Evolutionary conservation across 2,329 filamentous ascomycete species (phyloP).

Genomic region (Colletotrichum lini): DNA sequence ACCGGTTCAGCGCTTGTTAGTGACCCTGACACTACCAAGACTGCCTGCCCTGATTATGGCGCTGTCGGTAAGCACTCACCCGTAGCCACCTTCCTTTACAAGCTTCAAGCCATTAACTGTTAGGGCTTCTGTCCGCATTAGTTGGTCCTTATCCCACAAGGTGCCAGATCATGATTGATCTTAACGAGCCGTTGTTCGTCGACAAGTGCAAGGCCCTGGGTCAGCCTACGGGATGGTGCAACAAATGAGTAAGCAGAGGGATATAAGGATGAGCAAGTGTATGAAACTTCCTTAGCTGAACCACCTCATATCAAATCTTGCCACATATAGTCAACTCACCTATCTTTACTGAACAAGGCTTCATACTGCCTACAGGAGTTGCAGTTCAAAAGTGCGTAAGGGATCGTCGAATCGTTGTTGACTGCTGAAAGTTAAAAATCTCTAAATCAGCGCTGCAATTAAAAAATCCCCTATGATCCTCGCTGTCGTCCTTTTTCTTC

Average conservation of each 20-base stretch:
- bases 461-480: too few relatives aligned
- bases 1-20: slow-evolving; percentile 4
- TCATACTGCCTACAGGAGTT: too few relatives aligned
- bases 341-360: too few relatives aligned
- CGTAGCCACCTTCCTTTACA: neutral
- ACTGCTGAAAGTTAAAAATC: too few relatives aligned
- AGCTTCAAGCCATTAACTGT: neutral
- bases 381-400: too few relatives aligned
- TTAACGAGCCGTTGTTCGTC: slow-evolving; percentile 21
- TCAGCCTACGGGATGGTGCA: slow-evolving; percentile 18
- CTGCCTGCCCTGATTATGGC: slow-evolving; percentile 19
- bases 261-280: too few relatives aligned
- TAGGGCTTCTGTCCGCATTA: neutral
- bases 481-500: too few relatives aligned
- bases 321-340: too few relatives aligned
- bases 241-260: neutral
- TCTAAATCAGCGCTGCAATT: too few relatives aligned
- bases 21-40: slow-evolving; percentile 17
- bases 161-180: slow-evolving; percentile 24
- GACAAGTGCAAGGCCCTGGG: slow-evolving; percentile 20
- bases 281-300: too few relatives aligned
- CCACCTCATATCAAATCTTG: too few relatives aligned
- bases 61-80: neutral
- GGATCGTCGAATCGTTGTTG: too few relatives aligned
- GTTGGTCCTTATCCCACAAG: slow-evolving; percentile 17